Conservation (phyloP, 768 basidiomycete species). For the Lyophyllum semitale region DNA sequence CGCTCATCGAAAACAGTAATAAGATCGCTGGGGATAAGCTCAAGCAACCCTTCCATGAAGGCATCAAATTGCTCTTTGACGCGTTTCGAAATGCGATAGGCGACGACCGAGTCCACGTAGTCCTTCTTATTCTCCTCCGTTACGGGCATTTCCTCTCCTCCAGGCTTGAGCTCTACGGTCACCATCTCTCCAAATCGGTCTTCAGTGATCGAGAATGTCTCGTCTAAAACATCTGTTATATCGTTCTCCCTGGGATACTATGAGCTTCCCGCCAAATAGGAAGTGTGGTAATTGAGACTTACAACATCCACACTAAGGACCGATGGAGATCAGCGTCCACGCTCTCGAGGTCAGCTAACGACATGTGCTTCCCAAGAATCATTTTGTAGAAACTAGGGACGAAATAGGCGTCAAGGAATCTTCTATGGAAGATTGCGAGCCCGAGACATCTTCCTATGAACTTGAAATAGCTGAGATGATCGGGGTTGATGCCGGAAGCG, state of each 20-base stretch:
- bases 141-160: conserved; percentile 61
- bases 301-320: conserved; percentile 78
- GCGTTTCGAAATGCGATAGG: conserved; percentile 80
- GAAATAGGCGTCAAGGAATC: conserved; percentile 80
- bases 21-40: conserved; percentile 81
- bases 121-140: conserved; percentile 79
- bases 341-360: conserved; percentile 66
- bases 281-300: conserved; percentile 27
- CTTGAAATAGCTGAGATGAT: conserved; percentile 79
- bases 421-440: conserved; percentile 74
- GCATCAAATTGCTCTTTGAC: conserved; percentile 84
- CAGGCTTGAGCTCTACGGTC: conserved; percentile 64
- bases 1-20: conserved; percentile 90
- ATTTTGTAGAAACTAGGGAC: conserved; percentile 82
- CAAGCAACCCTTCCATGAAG: conserved; percentile 84
- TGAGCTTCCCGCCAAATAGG: neutral
- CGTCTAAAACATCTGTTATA: conserved; percentile 73
- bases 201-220: conserved; percentile 71
- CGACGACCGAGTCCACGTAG: conserved; percentile 76
- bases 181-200: conserved; percentile 77
- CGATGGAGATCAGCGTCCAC: conserved; percentile 70
- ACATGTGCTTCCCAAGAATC: conserved; percentile 62
- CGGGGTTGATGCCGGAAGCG: conserved; percentile 73
- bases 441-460: conserved; percentile 78
- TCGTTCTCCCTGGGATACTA: conserved; percentile 59